These are phyloP conservation scores for Taxawa tesnikishii DNA, from an alignment of 2,329 filamentous ascomycete species.

Conservation along the genomic window DNA sequence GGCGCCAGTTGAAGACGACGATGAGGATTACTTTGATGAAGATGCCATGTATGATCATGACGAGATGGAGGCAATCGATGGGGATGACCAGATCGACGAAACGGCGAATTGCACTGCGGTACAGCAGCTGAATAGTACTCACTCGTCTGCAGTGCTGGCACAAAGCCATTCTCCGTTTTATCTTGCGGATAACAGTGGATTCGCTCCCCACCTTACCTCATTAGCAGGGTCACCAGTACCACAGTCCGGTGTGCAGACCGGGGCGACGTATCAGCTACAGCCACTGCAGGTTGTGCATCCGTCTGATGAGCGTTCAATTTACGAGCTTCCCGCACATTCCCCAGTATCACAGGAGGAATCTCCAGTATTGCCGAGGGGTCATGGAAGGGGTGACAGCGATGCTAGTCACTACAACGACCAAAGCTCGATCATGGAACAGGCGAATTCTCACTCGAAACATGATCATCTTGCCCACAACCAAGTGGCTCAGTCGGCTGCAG, in stretches of 20 bases:
- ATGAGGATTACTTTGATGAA: conserved; percentile 24
- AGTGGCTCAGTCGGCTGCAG: neutral
- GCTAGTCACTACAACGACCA: neutral
- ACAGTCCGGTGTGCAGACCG: too few relatives aligned
- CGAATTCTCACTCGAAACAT: too few relatives aligned
- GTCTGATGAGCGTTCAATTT: neutral
- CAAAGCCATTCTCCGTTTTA: neutral
- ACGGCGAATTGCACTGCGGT: neutral
- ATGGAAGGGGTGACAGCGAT: too few relatives aligned
- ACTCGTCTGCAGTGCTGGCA: neutral
- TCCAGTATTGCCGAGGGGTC: too few relatives aligned
- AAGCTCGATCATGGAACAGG: neutral
- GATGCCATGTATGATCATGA: conserved; percentile 32
- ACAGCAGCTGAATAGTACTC: conserved; percentile 1
- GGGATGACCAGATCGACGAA: neutral
- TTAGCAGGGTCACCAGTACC: too few relatives aligned
- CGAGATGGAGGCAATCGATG: conserved; percentile 25
- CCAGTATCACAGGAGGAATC: neutral
- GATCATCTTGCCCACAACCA: too few relatives aligned
- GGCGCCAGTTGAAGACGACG: conserved; percentile 12
- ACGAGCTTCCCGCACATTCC: neutral
- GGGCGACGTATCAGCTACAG: neutral
- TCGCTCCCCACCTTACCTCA: too few relatives aligned
- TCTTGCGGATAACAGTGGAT: neutral
- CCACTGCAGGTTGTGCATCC: neutral